Evolutionary conservation across 2,329 filamentous ascomycete genomes (phyloP), one percentile per base, ranked within the genome.

Genomic region (Colletotrichum theobromicola): DNA sequence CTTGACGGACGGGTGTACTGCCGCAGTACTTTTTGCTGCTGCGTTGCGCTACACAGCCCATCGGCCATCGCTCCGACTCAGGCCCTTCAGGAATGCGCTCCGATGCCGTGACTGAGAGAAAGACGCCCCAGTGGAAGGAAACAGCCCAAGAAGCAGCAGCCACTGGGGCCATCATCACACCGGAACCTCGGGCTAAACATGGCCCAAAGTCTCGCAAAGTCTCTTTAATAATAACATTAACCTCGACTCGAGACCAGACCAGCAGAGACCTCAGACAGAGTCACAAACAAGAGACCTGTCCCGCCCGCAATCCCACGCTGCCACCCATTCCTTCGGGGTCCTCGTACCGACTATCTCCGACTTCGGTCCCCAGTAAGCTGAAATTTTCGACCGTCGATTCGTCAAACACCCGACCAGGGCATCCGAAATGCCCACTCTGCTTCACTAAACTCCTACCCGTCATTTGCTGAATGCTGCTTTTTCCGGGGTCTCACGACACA

Each of bases 321-420:
- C 28, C 21, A 65, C 26, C 67, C 66, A 64, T 58, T 61, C 60
- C 67, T 70, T 75, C 72, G 72, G 62, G 42, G 67, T 62, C 68
- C 62, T 72, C 62, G 68, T 75, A 72, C 72, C 68, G 72, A 75
- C 18, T 75, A 66, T 74, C 72, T 75, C 72, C 72, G 72, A 75
- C 68, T 75, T 75, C 72, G 72, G 72, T 63, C 68, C 62, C 72
- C 63, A 72, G 72, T 75, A 58, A 75, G 68, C 68, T 67, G 68
- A 72, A 72, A 75, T 72, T 75, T 72, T 61, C 68, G 46, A 58
- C 42, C 42, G 28, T 16, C 57, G 30, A 75, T 75, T 75, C 72
- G 72, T 62, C 57, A 46, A 66, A 28, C 16, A 32, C 55, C 55
- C 55, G 13, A 32, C 18, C 42, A 50, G 42, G 42, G 42, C n/a